Evolutionary conservation across 768 basidiomycete genomes (phyloP), one percentile per base, ranked within the genome.

Genomic region (Xerocomellus chrysenteron): DNA sequence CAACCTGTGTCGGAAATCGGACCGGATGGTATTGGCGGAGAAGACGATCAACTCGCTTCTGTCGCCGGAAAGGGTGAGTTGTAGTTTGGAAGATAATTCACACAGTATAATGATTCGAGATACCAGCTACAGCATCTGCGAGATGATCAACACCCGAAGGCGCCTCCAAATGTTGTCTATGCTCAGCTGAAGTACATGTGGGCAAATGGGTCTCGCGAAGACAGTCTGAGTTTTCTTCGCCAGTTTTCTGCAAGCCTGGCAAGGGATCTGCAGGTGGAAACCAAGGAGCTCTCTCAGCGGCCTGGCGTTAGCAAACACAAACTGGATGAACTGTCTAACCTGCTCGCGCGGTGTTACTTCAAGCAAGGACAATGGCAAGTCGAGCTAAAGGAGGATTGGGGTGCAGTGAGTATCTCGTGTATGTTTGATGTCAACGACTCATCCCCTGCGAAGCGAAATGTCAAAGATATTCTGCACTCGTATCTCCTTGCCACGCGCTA

Each of bases 351-450:
- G 26, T 98, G 96, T 75, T 95, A 93, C 73, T 92, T 95, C 77
- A 98, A 98, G 73, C 86, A 91, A 59, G 97, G 94, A 6, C 84
- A 96, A 70, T 99, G 97, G 97, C 92, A 96, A 69, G 81, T 84
- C 14, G 86, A 85, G 17, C 74, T 95, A 16, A 82, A 84, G 52
- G 86, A 89, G n/a, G 79, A 84, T 47, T 96, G 93, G 90, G 81
- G 80, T 44, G 75, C 80, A 55, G 94, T 94, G 61, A 66, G 90
- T 75, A 47, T 36, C 24, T 52, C 35, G 48, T 41, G 40, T 44
- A 21, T 32, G n/a, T 10, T 24, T 40, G 21, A 21, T 28, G 24
- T 46, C 47, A 26, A 45, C 13, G 16, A 47, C 59, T 71, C 41
- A 71, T 32, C n/a, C 36, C 30, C 37, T 6, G 28, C 47, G 33